phyloP scores from a whole-genome alignment of 768 basidiomycete genomes.

The Clitopilus hobsonii region DNA sequence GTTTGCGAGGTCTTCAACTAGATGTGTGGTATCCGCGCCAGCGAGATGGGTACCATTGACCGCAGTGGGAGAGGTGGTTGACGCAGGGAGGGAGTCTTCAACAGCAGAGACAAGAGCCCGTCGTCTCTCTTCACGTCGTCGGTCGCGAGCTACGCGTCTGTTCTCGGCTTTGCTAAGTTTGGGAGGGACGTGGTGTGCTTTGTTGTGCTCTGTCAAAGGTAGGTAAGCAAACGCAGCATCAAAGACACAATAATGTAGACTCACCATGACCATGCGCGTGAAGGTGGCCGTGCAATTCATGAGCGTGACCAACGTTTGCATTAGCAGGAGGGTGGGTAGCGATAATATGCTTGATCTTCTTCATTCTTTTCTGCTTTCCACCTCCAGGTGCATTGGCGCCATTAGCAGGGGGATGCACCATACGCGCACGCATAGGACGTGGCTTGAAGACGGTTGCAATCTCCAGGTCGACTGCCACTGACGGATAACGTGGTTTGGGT shows the following conservation, averaged over 20 bases:
- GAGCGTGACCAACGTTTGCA: conserved; percentile 9
- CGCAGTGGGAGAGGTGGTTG: too few relatives aligned
- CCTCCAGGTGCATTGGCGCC: conserved; percentile 22
- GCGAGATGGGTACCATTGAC: not conserved
- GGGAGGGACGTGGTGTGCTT: not conserved
- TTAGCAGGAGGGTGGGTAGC: conserved; percentile 11
- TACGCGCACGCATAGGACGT: conserved; percentile 48
- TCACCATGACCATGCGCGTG: conserved; percentile 2
- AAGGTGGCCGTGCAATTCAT: conserved; percentile 4
- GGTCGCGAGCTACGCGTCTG: conserved; percentile 45
- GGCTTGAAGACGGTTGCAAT: conserved; percentile 74
- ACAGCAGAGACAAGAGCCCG: conserved; percentile 24
- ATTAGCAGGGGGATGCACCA: conserved; percentile 16
- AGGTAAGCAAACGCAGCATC: not conserved
- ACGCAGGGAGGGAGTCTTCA: not conserved
- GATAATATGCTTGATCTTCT: conserved; percentile 31
- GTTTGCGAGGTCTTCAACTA: conserved; percentile 13
- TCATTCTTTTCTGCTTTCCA: conserved; percentile 31
- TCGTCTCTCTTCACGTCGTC: conserved; percentile 43
- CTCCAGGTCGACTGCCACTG: conserved; percentile 52
- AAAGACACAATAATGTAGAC: not conserved
- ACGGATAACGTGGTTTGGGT: conserved; percentile 8
- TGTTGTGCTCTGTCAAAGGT: not conserved
- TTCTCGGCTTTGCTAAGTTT: conserved; percentile 16
- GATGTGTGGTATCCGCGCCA: conserved; percentile 7